Percentiles rank a stretch among this genome's conserved stretches.
These are phyloP conservation scores for Westerdykella ornata DNA, from an alignment of 2,329 filamentous ascomycete species.

Conservation along the genomic window DNA sequence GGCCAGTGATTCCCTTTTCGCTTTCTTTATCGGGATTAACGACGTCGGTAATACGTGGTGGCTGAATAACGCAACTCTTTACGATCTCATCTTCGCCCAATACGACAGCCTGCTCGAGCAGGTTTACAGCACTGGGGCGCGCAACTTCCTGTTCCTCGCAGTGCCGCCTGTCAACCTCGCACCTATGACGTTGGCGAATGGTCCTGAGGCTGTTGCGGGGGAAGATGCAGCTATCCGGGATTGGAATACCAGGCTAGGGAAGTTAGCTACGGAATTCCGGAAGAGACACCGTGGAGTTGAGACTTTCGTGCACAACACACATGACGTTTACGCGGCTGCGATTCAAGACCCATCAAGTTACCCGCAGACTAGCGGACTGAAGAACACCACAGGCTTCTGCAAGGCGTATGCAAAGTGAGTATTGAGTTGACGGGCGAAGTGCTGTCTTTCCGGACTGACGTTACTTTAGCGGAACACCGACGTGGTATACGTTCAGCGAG, in stretches of 20 bases:
- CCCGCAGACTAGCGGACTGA: constrained; percentile 46
- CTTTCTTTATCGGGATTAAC: constrained; percentile 52
- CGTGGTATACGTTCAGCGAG: constrained; percentile 34
- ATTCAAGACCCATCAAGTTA: constrained; percentile 48
- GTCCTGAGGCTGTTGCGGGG: constrained; percentile 21
- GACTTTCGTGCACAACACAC: constrained; percentile 50
- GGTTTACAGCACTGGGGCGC: constrained; percentile 42
- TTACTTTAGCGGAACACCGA: constrained; percentile 31
- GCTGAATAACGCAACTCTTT: constrained; percentile 29
- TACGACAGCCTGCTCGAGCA: constrained; percentile 36
- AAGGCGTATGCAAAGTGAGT: constrained; percentile 46
- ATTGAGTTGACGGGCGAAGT: background rate
- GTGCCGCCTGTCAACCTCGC: constrained; percentile 47
- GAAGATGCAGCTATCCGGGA: constrained; percentile 43
- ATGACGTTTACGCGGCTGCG: constrained; percentile 47
- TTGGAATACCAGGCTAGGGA: constrained; percentile 46
- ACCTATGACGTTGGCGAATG: constrained; percentile 44
- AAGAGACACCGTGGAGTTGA: constrained; percentile 38
- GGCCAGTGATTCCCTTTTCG: constrained; percentile 42
- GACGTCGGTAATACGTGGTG: constrained; percentile 49
- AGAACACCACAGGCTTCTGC: constrained; percentile 54
- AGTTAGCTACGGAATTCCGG: constrained; percentile 40
- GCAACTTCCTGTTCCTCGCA: constrained; percentile 47
- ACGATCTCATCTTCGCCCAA: constrained; percentile 33
- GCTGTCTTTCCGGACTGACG: constrained; percentile 6